phyloP scores from a whole-genome alignment of 306 rosid species.

The Oxytropis ochrocephala region DNA sequence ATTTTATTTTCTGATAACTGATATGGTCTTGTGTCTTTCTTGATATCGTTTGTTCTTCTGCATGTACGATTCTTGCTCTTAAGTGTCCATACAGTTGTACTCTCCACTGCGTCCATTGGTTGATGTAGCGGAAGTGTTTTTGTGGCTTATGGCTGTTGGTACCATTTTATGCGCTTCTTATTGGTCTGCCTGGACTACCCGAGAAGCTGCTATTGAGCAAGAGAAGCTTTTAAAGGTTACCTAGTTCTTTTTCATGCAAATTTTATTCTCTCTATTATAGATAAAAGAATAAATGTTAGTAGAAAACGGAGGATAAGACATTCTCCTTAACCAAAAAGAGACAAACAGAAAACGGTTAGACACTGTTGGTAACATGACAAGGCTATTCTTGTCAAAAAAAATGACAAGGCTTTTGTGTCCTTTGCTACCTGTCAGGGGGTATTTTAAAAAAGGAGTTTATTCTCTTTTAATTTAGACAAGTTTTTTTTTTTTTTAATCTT shows the following conservation, averaged over 20 bases:
- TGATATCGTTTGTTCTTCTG: constrained; percentile 20
- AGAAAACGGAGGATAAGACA: not conserved
- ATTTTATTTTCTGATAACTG: not conserved
- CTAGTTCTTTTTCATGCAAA: constrained; percentile 16
- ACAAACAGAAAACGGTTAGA: not conserved
- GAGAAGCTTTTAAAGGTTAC: constrained; percentile 84
- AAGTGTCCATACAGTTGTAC: constrained; percentile 93
- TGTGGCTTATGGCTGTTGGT: constrained; percentile 99
- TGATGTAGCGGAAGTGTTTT: constrained; percentile 93
- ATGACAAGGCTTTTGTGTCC: not conserved
- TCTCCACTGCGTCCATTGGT: constrained; percentile 93
- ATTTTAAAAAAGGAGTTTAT: not conserved
- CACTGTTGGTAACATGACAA: not conserved
- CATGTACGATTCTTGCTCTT: constrained; percentile 29
- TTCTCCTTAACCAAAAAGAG: not conserved
- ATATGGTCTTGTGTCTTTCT: constrained; percentile 1
- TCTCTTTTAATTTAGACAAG: not conserved
- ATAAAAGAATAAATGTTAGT: not conserved
- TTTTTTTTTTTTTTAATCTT: not conserved
- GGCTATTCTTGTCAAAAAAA: too few species aligned
- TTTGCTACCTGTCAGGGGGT: too few species aligned
- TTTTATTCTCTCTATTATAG: not conserved
- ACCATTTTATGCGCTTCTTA: constrained; percentile 87
- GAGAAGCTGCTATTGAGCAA: constrained; percentile 83
- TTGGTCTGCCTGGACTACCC: constrained; percentile 96